Conservation (phyloP, 1,284 basidiomycete species). For the Takashimella koratensis region DNA sequence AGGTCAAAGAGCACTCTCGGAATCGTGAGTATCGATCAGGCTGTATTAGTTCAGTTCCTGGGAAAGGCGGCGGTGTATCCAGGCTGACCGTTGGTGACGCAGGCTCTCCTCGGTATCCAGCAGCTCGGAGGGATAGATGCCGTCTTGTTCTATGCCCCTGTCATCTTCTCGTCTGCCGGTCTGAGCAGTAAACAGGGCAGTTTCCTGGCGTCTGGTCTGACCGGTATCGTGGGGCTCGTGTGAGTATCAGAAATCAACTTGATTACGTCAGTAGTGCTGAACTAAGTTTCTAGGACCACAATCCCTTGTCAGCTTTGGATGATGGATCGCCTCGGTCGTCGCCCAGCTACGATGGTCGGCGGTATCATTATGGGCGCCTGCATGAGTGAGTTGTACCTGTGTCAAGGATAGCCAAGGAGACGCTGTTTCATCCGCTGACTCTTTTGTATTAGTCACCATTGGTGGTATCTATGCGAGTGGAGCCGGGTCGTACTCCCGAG, state of each 20-base stretch:
- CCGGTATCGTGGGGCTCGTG: conserved; percentile 9
- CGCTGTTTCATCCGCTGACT: background rate
- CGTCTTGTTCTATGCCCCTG: conserved; percentile 24
- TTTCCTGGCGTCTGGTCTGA: conserved; percentile 10
- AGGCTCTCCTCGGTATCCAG: conserved; percentile 21
- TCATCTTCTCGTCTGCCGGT: conserved; percentile 17
- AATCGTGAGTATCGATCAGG: no score
- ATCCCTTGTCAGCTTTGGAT: conserved; percentile 5
- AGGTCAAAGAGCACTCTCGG: no score
- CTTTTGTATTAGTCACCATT: conserved; percentile 1
- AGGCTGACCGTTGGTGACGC: no score
- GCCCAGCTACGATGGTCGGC: conserved; percentile 1
- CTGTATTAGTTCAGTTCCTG: no score
- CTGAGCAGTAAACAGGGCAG: conserved; percentile 7
- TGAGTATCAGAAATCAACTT: background rate
- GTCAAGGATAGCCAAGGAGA: no score
- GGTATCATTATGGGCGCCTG: conserved; percentile 5
- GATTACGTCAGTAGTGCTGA: background rate
- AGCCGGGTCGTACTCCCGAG: background rate
- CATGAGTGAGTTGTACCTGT: conserved; percentile 1
- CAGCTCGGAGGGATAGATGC: conserved; percentile 38
- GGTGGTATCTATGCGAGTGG: conserved; percentile 2
- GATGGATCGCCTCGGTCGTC: conserved; percentile 6
- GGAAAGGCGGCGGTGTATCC: no score
- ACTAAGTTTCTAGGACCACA: background rate